Percentiles rank a stretch among this genome's conserved stretches.
These are phyloP conservation scores for Tylopilus vinaceipallidus DNA, from an alignment of 768 basidiomycete species.

Conservation along the genomic window DNA sequence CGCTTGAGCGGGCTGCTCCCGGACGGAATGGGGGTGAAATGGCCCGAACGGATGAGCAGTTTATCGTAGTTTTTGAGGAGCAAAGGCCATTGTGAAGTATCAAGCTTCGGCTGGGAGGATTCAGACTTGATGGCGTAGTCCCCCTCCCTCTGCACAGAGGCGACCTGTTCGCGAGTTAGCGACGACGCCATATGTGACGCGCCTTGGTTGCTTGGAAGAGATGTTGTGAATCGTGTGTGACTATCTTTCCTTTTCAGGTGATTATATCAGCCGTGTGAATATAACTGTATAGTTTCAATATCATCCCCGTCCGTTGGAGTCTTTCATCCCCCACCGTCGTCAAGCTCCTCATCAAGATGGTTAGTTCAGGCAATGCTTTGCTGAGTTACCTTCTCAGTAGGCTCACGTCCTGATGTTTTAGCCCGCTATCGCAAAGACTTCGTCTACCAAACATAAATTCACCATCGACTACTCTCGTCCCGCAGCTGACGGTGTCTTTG, in stretches of 20 bases:
- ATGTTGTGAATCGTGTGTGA: conserved; percentile 2
- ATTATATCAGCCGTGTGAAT: conserved; percentile 24
- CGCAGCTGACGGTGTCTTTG: conserved; percentile 60
- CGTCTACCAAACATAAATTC: conserved; percentile 71
- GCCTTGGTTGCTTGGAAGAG: not conserved
- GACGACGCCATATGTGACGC: conserved; percentile 22
- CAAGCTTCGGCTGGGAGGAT: conserved; percentile 66
- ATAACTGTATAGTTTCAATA: conserved; percentile 52
- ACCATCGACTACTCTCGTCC: conserved; percentile 84
- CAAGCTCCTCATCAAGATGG: conserved; percentile 53
- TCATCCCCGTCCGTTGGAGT: conserved; percentile 12
- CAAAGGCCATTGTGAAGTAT: conserved; percentile 97
- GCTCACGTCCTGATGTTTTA: conserved; percentile 57
- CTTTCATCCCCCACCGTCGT: not conserved
- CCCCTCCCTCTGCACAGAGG: conserved; percentile 68
- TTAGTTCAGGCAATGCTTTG: conserved; percentile 78
- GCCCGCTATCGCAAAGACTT: conserved; percentile 54
- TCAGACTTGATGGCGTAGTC: conserved; percentile 86
- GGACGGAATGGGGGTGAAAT: conserved; percentile 96
- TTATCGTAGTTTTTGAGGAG: conserved; percentile 99
- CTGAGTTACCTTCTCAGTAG: conserved; percentile 93
- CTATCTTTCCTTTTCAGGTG: conserved; percentile 4
- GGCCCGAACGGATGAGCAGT: conserved; percentile 87
- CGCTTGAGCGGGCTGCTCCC: conserved; percentile 95
- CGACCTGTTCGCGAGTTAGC: conserved; percentile 66